Conservation (phyloP, 352 stramenopile species). For the Blastocystis sp. region DNA sequence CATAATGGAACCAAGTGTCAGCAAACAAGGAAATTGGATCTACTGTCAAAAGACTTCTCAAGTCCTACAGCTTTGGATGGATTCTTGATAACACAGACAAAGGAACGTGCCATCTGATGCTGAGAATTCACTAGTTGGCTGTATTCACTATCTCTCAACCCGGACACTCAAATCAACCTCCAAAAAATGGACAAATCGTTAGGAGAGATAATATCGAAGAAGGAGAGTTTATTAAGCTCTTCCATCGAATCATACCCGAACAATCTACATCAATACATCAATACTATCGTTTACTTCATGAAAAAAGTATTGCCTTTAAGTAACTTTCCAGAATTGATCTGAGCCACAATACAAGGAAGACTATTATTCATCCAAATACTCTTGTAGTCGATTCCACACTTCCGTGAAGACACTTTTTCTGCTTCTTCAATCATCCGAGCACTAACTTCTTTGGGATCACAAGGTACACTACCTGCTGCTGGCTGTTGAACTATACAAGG, state of each 20-base stretch:
- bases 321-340: constrained; percentile 58
- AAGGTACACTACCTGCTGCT: background rate
- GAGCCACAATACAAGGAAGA: constrained; percentile 33
- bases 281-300: background rate
- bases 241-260: constrained; percentile 60
- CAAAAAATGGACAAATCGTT: constrained; percentile 49
- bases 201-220: constrained; percentile 53
- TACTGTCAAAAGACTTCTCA: background rate
- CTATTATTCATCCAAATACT: constrained; percentile 66
- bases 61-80: background rate
- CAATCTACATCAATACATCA: background rate
- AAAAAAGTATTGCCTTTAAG: constrained; percentile 58
- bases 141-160: constrained; percentile 6
- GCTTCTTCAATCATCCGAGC: constrained; percentile 13
- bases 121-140: constrained; percentile 60
- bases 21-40: constrained; percentile 44
- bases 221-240: constrained; percentile 46
- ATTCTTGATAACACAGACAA: constrained; percentile 60
- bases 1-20: constrained; percentile 62
- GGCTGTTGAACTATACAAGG: constrained; percentile 5
- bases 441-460: background rate
- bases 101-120: constrained; percentile 36
- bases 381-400: constrained; percentile 59
- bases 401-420: background rate
- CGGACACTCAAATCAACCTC: background rate